Evolutionary conservation across 257 asterid species (phyloP).

Genomic region (Craterostigma plantagineum): DNA sequence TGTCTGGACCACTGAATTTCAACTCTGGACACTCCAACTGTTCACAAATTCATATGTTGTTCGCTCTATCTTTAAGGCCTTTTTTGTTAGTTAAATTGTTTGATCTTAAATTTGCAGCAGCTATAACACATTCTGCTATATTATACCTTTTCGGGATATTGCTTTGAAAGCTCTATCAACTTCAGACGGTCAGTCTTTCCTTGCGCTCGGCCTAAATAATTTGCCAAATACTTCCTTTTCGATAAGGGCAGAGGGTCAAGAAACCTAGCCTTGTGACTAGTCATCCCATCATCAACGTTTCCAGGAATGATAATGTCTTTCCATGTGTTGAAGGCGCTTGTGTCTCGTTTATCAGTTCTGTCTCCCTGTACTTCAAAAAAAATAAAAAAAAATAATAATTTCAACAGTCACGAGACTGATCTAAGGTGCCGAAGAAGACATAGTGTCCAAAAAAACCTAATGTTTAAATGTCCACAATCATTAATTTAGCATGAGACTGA

Average conservation of each 20-base stretch:
- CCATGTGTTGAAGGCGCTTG: conserved; percentile 90
- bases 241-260: conserved; percentile 76
- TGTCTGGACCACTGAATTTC: conserved; percentile 78
- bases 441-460: background rate
- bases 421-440: background rate
- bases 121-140: too few relatives aligned
- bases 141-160: conserved; percentile 71
- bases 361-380: conserved; percentile 44
- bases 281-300: conserved; percentile 92
- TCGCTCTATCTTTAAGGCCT: background rate
- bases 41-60: conserved; percentile 37
- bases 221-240: conserved; percentile 68
- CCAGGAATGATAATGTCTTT: conserved; percentile 94
- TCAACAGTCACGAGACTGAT: background rate
- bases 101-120: too few relatives aligned
- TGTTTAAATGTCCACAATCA: too few relatives aligned
- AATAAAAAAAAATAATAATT: background rate
- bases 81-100: too few relatives aligned
- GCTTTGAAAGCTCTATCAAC: conserved; percentile 64
- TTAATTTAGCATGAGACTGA: too few relatives aligned
- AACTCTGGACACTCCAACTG: conserved; percentile 99
- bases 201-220: conserved; percentile 86
- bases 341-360: conserved; percentile 83
- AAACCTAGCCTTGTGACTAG: conserved; percentile 33
- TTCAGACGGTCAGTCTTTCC: conserved; percentile 75